Base-by-base conservation (phyloP, 2,329 filamentous ascomycete genomes). In the Cryphonectria nitschkei region DNA sequence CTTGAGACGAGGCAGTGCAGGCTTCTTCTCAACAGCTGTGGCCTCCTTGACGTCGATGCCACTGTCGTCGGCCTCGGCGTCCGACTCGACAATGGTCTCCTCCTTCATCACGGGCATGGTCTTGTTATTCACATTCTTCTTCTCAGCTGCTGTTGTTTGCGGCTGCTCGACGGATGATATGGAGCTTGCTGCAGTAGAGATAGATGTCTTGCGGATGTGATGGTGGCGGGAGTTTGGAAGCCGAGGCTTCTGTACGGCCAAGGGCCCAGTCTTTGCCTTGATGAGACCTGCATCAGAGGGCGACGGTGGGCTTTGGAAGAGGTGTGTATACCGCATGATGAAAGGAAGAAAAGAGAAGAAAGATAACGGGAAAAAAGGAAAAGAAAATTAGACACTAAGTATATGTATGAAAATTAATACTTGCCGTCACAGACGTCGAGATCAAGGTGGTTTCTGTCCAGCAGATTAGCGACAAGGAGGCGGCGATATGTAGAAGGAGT, bases 301-400 rank as follows among this genome's bases (percentile, higher is more conserved):
- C 32, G 71, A 72, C 11, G 68, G 71, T 29, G 66, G 68, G 16
- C 65, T 66, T 16, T 72, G 71, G n/a, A 70, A 56, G 22, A 68
- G 32, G 58, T 68, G 56, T n/a, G 67, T 72, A 9, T 72, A 72
- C 29, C 71, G 68, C 71, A 72, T 72, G 26, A 37, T 70, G n/a
- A 68, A 61, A 56, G 54, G 13, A 6, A 50, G 34, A 2, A 32
- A 56, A 1, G 14, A 7, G 2, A 37, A 16, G 9, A 34, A 34
- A 22, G 32, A 34, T 16, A 11, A 16, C 6, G 14, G 8, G 16
- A 8, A 5, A 58, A 32, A 8, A 58, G 29, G 6, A 34, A 22
- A 9, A 60, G 11, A 16, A 4, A 11, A 29, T 64, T 64, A 34
- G 26, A 56, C 26, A 58, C 26, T 58, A 58, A 16, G 5, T 7